Evolutionary conservation across 1,284 basidiomycete genomes (phyloP), one percentile per base, ranked within the genome.

Genomic region (Pholiota adiposa): DNA sequence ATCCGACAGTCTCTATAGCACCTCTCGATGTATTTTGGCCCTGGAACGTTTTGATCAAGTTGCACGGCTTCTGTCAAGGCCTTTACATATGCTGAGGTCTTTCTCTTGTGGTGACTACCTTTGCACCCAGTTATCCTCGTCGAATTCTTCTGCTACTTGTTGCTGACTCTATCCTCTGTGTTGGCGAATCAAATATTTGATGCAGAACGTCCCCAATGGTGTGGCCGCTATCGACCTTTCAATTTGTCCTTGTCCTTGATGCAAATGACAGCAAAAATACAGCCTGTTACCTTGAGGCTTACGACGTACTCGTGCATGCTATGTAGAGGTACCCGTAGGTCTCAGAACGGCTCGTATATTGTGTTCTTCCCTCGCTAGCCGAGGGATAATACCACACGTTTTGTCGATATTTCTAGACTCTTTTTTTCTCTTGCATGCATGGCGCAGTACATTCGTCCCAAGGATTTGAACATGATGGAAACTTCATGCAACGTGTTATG

Each of bases 341-440:
- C 44, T 6, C 12, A 25, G 25, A 23, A 27, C 25, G 44, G 23
- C 44, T 46, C 44, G 44, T 46, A 25, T 46, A 46, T 46, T 27
- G 27, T 46, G 44, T 44, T 44, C 19, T 46, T 56, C 50, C 40
- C 31, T 56, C 29, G 48, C 38, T 44, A 58, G 43, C 51, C 38
- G 54, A 52, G 33, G 18, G 36, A 43, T 40, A 40, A 55, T 51
- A 38, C 21, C 7, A 56, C 59, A 60, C 59, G 59, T 60, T 60
- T 60, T 60, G 25, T 25, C 44, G 23, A 16, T 46, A 25, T 46
- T 27, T 46, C 25, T 27, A 27, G 23, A 46, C 23, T 46, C 44
- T 12, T 46, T 46, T 46, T 2, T 43, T 43, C 7, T 19, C 18
- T 43, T 43, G 41, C 44, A 27, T 18, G 25, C 44, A 46, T 23